Conservation (phyloP, 257 asterid species). For the Plantago ovata region DNA sequence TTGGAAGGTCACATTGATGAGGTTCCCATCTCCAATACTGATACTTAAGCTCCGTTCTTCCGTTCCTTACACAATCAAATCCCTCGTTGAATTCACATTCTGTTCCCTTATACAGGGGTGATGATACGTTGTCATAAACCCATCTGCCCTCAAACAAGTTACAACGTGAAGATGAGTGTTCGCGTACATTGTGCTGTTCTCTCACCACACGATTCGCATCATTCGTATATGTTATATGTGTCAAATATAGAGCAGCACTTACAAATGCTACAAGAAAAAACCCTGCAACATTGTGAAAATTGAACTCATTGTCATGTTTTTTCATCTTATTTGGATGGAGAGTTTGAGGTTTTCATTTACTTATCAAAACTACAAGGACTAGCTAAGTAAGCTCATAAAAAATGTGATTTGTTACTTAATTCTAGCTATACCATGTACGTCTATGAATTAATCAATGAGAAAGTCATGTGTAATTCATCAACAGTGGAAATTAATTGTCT, state of each 20-base stretch:
- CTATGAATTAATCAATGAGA: not conserved
- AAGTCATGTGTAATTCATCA: too few species aligned
- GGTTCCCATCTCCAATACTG: constrained; percentile 70
- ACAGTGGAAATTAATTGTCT: too few species aligned
- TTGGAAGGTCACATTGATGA: constrained; percentile 53
- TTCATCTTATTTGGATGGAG: constrained; percentile 1
- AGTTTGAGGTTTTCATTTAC: not conserved
- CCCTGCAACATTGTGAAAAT: constrained; percentile 15
- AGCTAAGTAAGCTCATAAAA: not conserved
- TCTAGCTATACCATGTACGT: not conserved
- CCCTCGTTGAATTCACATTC: constrained; percentile 42
- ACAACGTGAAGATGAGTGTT: constrained; percentile 11
- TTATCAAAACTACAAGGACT: not conserved
- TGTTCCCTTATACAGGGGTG: constrained; percentile 45
- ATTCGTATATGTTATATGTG: not conserved
- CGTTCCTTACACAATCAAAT: constrained; percentile 44
- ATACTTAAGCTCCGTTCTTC: constrained; percentile 47
- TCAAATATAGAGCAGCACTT: constrained; percentile 14
- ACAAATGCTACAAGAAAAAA: constrained; percentile 17
- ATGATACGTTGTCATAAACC: constrained; percentile 25
- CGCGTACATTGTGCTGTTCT: not conserved
- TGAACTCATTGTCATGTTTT: constrained; percentile 9
- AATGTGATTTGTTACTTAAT: not conserved
- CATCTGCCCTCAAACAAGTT: constrained; percentile 26
- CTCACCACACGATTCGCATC: not conserved